Base-by-base conservation (phyloP, 768 basidiomycete genomes). In the Suillus bovinus region DNA sequence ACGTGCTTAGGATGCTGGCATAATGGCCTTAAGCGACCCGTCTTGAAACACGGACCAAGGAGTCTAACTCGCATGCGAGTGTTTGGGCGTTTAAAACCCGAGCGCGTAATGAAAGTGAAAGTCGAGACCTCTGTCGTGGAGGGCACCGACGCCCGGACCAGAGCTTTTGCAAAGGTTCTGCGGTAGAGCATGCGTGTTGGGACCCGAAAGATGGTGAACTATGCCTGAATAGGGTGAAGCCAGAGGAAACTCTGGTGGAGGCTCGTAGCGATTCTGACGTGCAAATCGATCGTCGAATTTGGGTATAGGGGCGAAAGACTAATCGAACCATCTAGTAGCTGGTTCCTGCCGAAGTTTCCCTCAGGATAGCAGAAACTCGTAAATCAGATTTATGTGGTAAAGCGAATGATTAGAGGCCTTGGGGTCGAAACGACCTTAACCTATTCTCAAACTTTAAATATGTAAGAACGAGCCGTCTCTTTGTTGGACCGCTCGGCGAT, bases 201-300 rank as follows among this genome's bases (percentile, higher is more conserved):
- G 88, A 89, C 87, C 88, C 86, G 87, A 89, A 90, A 89, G 87
- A 89, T 89, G 87, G 87, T 89, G 88, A 89, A 89, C 86, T 89
- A 89, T 90, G 87, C 83, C 81, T 89, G 88, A 87, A 86, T 87
- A 90, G 87, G 88, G 88, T 82, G 86, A 90, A 91, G 90, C 89
- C 90, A 91, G 89, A 89, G 90, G 89, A 91, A 91, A 92, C 90
- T 89, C 89, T 91, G 90, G 88, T 91, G 89, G 89, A 91, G 88
- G 90, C 87, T 89, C 86, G 87, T 89, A 91, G 90, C 89, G 86
- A 88, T 92, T 91, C 90, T 92, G 90, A 91, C 88, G 87, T 91
- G 90, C 90, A 92, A 91, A 91, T 91, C 89, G 87, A 90, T 91
- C 86, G 89, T 91, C 87, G 81, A 89, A 91, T 88, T 89, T 90